phyloP scores from a whole-genome alignment of 352 stramenopile species.

The Phytophthora boehmeriae region DNA sequence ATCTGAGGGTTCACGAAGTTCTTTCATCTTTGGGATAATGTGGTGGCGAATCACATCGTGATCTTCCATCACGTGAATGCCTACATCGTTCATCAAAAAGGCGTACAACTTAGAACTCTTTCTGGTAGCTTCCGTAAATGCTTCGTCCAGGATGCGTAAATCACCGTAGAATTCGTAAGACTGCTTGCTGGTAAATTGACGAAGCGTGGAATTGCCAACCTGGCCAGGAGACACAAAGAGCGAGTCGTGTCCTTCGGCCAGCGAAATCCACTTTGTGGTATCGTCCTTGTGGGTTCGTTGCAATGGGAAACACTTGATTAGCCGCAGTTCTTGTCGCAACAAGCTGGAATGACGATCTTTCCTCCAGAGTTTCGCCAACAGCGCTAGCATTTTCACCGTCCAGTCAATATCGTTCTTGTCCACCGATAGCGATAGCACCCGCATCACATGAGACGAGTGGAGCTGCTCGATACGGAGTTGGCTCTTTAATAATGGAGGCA shows the following conservation, averaged over 20 bases:
- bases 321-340: slow-evolving; percentile 63
- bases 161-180: slow-evolving; percentile 47
- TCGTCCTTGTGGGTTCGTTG: slow-evolving; percentile 20
- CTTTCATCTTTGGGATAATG: slow-evolving; percentile 54
- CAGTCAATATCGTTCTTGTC: slow-evolving; percentile 44
- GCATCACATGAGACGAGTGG: slow-evolving; percentile 63
- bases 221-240: slow-evolving; percentile 28
- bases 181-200: background rate
- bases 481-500: slow-evolving; percentile 54
- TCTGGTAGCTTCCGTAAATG: slow-evolving; percentile 39
- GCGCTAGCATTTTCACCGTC: slow-evolving; percentile 46
- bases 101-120: slow-evolving; percentile 33
- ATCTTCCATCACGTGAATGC: slow-evolving; percentile 68
- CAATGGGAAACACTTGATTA: slow-evolving; percentile 79
- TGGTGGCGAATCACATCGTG: slow-evolving; percentile 76
- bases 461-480: slow-evolving; percentile 73
- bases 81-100: slow-evolving; percentile 62
- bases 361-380: slow-evolving; percentile 66
- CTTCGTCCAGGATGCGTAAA: slow-evolving; percentile 45
- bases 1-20: slow-evolving; percentile 6
- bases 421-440: slow-evolving; percentile 45
- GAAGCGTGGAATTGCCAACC: background rate
- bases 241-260: slow-evolving; percentile 46
- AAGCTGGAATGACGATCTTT: slow-evolving; percentile 53
- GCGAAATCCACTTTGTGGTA: slow-evolving; percentile 43